phyloP scores from a whole-genome alignment of 2,329 filamentous ascomycete species.

The Penicillium sumatraense region DNA sequence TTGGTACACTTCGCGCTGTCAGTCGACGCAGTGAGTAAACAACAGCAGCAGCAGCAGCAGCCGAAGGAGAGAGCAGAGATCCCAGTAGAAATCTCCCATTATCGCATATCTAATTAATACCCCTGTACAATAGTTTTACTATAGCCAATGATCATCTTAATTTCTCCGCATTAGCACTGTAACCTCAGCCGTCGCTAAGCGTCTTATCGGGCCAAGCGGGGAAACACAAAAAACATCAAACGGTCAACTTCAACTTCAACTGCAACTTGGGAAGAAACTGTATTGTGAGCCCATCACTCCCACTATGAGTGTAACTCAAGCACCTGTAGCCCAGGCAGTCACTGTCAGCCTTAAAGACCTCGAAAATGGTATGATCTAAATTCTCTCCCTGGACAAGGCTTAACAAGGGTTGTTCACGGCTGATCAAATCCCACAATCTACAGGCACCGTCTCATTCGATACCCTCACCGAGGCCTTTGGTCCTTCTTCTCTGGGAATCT shows the following conservation, averaged over 20 bases:
- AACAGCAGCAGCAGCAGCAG: too few relatives aligned
- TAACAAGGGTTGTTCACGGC: too few relatives aligned
- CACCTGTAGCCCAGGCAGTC: conserved; percentile 44
- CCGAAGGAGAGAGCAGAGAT: too few relatives aligned
- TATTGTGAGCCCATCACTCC: background rate
- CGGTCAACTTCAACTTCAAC: background rate
- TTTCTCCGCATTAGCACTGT: background rate
- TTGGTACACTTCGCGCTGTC: conserved; percentile 74
- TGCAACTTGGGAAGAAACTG: too few relatives aligned
- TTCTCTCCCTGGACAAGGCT: too few relatives aligned
- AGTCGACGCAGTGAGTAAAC: conserved; percentile 32
- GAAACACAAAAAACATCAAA: conserved; percentile 13
- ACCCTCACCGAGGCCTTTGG: conserved; percentile 74
- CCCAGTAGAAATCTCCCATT: background rate
- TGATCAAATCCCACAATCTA: conserved; percentile 4
- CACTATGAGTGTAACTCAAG: conserved; percentile 24
- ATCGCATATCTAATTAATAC: background rate
- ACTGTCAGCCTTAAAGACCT: conserved; percentile 56
- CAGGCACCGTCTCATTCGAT: conserved; percentile 48
- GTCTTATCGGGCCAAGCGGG: conserved; percentile 24
- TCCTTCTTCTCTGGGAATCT: conserved; percentile 85
- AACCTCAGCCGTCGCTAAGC: conserved; percentile 22
- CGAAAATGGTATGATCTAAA: conserved; percentile 46
- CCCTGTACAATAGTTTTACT: conserved; percentile 2
- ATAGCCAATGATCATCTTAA: conserved; percentile 1